Percentiles rank a stretch among this genome's conserved stretches.
Evolutionary conservation across 352 stramenopile genomes (phyloP).

Genomic region (Globisporangium emineosum): DNA sequence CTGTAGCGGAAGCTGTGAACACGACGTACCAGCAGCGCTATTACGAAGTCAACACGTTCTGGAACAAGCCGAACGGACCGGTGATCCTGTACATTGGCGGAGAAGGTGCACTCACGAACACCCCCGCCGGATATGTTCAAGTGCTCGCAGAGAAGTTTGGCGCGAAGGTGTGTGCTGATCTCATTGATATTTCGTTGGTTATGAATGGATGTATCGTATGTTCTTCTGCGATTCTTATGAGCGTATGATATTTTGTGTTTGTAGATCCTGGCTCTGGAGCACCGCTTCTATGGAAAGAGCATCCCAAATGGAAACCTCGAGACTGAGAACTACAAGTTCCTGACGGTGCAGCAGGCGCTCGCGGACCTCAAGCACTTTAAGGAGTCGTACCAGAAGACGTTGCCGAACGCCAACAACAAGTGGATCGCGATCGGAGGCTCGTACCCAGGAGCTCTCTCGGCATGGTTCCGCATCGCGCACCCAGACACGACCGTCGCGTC

Average conservation of each 20-base stretch:
- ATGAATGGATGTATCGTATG: not conserved
- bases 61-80: slow-evolving; percentile 41
- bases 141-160: slow-evolving; percentile 73
- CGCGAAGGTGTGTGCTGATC: slow-evolving; percentile 46
- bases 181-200: not conserved
- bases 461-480: slow-evolving; percentile 83
- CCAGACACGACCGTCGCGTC: slow-evolving; percentile 71
- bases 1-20: slow-evolving; percentile 6
- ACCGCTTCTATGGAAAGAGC: slow-evolving; percentile 87
- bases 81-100: slow-evolving; percentile 87
- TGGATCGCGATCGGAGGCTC: slow-evolving; percentile 82
- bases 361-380: slow-evolving; percentile 85
- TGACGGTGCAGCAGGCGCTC: slow-evolving; percentile 85
- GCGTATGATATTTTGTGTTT: not conserved
- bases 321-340: slow-evolving; percentile 65
- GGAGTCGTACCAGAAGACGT: slow-evolving; percentile 53
- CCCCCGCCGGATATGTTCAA: slow-evolving; percentile 63
- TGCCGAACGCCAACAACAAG: slow-evolving; percentile 31
- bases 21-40: slow-evolving; percentile 73
- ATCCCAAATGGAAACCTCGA: slow-evolving; percentile 74
- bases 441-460: slow-evolving; percentile 76
- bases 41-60: slow-evolving; percentile 71
- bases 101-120: slow-evolving; percentile 59
- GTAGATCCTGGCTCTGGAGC: slow-evolving; percentile 79
- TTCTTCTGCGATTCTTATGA: not conserved